phyloP scores from a whole-genome alignment of 176 grass and related monocot species.

The Oropetium thomaeum region DNA sequence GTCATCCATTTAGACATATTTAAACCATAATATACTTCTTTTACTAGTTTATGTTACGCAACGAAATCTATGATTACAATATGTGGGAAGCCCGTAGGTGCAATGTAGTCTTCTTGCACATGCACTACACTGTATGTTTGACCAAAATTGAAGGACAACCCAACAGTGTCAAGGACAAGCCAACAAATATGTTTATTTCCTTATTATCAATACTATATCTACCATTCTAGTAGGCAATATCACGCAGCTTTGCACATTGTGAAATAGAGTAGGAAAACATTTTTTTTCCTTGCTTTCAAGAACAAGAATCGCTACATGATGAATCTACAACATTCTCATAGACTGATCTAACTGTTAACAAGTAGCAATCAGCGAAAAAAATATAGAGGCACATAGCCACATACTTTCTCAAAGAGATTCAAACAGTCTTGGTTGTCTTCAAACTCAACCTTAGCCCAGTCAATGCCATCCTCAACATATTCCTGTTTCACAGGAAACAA shows the following conservation, averaged over 20 bases:
- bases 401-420: constrained; percentile 93
- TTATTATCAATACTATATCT: neutral
- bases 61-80: neutral
- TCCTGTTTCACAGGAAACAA: constrained; percentile 49
- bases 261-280: neutral
- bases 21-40: neutral
- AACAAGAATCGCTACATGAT: neutral
- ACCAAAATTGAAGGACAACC: neutral
- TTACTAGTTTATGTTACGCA: neutral
- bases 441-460: constrained; percentile 98
- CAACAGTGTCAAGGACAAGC: neutral
- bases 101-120: neutral
- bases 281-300: neutral
- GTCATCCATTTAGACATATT: constrained; percentile 2
- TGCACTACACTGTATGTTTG: neutral
- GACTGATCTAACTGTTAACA: neutral
- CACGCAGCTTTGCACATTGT: neutral
- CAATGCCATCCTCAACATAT: constrained; percentile 96
- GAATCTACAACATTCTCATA: neutral
- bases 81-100: neutral
- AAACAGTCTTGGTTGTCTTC: constrained; percentile 94
- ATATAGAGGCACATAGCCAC: constrained; percentile 11
- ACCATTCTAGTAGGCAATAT: neutral
- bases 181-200: neutral
- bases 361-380: neutral